Evolutionary conservation across 495 filamentous ascomycete genomes (phyloP).

Genomic region (Cercophora scortea): DNA sequence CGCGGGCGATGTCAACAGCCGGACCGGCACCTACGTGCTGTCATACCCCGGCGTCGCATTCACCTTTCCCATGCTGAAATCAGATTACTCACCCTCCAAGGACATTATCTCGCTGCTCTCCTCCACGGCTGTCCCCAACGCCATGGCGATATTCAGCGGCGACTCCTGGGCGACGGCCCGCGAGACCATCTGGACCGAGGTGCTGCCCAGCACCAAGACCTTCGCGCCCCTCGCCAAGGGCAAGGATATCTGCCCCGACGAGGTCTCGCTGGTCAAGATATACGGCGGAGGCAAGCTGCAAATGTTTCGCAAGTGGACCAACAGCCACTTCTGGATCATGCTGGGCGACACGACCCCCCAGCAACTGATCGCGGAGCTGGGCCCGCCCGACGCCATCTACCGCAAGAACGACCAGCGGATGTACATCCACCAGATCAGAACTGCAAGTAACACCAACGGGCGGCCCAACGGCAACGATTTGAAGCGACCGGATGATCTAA

Average conservation of each 20-base stretch:
- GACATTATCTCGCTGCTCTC: slow-evolving; percentile 84
- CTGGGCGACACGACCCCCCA: slow-evolving; percentile 81
- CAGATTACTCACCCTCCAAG: slow-evolving; percentile 70
- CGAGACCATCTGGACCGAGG: slow-evolving; percentile 63
- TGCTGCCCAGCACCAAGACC: slow-evolving; percentile 56
- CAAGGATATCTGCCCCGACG: slow-evolving; percentile 62
- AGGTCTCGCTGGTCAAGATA: slow-evolving; percentile 72
- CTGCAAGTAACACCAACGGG: slow-evolving; percentile 36
- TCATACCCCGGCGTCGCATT: slow-evolving; percentile 94
- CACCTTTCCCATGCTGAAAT: slow-evolving; percentile 70
- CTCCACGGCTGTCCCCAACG: slow-evolving; percentile 61
- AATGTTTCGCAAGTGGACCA: slow-evolving; percentile 53
- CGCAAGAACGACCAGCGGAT: slow-evolving; percentile 85
- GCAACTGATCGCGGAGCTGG: slow-evolving; percentile 81
- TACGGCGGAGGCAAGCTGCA: slow-evolving; percentile 69
- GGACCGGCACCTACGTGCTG: slow-evolving; percentile 61
- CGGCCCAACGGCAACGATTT: slow-evolving; percentile 42
- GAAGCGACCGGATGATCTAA: slow-evolving; percentile 48
- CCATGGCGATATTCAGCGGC: slow-evolving; percentile 84
- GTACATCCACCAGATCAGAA: slow-evolving; percentile 68
- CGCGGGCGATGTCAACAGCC: slow-evolving; percentile 3
- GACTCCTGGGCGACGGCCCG: slow-evolving; percentile 81
- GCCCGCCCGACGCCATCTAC: slow-evolving; percentile 92
- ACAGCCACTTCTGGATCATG: slow-evolving; percentile 54
- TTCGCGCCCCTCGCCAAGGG: slow-evolving; percentile 41